These are phyloP conservation scores for Sclerotinia minor DNA, from an alignment of 2,329 filamentous ascomycete genomes.

Conservation along the genomic window DNA sequence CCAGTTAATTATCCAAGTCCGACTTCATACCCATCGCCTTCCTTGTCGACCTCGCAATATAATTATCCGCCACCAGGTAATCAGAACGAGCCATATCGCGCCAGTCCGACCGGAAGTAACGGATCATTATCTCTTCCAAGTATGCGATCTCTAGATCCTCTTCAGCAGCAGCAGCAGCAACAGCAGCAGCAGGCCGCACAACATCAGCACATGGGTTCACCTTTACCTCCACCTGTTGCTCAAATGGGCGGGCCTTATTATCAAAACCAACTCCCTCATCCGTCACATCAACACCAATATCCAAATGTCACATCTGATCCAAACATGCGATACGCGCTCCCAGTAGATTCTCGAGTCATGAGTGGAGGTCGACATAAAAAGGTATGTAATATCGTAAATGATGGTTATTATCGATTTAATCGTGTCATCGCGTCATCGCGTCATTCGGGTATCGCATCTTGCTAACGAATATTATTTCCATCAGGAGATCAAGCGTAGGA, in stretches of 20 bases:
- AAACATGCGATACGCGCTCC: slow-evolving; percentile 56
- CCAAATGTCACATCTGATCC: slow-evolving; percentile 49
- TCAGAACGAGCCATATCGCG: slow-evolving; percentile 48
- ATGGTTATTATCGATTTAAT: slow-evolving; percentile 10
- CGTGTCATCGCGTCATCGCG: slow-evolving; percentile 23
- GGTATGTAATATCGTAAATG: slow-evolving; percentile 32
- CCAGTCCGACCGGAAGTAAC: slow-evolving; percentile 47
- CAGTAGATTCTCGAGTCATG: slow-evolving; percentile 55
- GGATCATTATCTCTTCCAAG: slow-evolving; percentile 51
- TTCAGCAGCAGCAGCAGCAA: slow-evolving; percentile 40
- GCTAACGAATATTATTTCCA: slow-evolving; percentile 34
- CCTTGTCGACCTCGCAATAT: slow-evolving; percentile 49
- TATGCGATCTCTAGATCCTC: slow-evolving; percentile 51
- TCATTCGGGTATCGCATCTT: slow-evolving; percentile 26
- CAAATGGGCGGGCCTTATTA: slow-evolving; percentile 54
- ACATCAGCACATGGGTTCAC: slow-evolving; percentile 50
- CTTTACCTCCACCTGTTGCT: slow-evolving; percentile 54
- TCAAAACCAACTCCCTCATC: slow-evolving; percentile 43
- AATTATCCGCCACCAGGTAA: slow-evolving; percentile 46
- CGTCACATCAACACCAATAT: slow-evolving; percentile 52
- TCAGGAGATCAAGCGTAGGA: slow-evolving; percentile 72
- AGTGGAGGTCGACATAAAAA: slow-evolving; percentile 62
- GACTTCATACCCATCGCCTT: slow-evolving; percentile 52
- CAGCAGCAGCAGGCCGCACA: slow-evolving; percentile 35
- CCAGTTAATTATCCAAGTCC: slow-evolving; percentile 47